Evolutionary conservation across 2,329 filamentous ascomycete species (phyloP).

Genomic region (Diplodia scrobiculata): DNA sequence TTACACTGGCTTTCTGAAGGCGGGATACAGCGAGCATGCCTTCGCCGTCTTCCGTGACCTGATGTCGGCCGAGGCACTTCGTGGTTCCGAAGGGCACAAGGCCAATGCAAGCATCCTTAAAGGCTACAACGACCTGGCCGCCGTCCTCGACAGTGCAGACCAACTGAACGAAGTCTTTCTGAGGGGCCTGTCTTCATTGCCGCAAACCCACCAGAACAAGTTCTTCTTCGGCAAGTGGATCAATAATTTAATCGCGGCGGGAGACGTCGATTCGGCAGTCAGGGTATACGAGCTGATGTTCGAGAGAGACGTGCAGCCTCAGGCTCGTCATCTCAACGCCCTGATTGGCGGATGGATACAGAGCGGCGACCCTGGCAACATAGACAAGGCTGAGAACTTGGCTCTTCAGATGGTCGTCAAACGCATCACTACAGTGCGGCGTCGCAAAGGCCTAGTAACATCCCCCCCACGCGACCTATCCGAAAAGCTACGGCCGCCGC

Average conservation of each 20-base stretch:
- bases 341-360: slow-evolving; percentile 75
- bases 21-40: slow-evolving; percentile 66
- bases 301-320: slow-evolving; percentile 65
- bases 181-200: slow-evolving; percentile 55
- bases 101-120: neutral
- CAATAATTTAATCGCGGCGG: slow-evolving; percentile 74
- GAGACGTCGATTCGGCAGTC: slow-evolving; percentile 62
- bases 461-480: neutral
- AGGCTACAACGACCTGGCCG: slow-evolving; percentile 30
- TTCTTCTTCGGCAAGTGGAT: slow-evolving; percentile 90
- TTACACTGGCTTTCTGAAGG: slow-evolving; percentile 69
- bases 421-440: neutral
- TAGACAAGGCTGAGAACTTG: slow-evolving; percentile 42
- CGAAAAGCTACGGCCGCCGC: neutral
- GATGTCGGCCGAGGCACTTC: slow-evolving; percentile 45
- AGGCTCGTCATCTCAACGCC: slow-evolving; percentile 77
- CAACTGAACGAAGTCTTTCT: slow-evolving; percentile 54
- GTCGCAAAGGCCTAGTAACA: neutral
- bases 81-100: neutral
- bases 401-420: slow-evolving; percentile 43
- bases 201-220: slow-evolving; percentile 61
- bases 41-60: slow-evolving; percentile 83
- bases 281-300: slow-evolving; percentile 77
- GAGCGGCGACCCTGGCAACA: slow-evolving; percentile 32
- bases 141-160: slow-evolving; percentile 33